These are phyloP conservation scores for Penicillium sp. DNA, from an alignment of 2,329 filamentous ascomycete species.

Conservation along the genomic window DNA sequence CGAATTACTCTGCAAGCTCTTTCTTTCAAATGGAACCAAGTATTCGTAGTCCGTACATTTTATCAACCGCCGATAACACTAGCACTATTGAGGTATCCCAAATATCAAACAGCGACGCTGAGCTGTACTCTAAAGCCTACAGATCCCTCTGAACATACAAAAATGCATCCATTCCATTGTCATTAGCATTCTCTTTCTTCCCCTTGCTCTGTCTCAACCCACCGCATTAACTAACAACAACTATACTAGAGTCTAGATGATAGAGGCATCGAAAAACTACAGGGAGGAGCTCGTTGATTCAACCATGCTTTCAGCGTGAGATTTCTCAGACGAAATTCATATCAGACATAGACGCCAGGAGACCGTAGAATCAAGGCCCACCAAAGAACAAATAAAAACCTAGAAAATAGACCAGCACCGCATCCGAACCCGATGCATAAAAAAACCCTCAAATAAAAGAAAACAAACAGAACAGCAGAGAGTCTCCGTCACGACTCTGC, in stretches of 20 bases:
- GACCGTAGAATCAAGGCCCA: conserved; percentile 1
- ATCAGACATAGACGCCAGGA: conserved; percentile 3
- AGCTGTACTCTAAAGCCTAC: background rate
- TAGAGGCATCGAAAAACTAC: background rate
- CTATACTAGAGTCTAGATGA: background rate
- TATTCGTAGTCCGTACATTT: background rate
- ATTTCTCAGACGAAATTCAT: background rate
- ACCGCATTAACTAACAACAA: background rate
- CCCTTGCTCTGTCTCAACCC: background rate
- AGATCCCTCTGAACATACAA: background rate
- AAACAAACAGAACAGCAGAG: background rate
- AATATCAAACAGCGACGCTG: background rate
- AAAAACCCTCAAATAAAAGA: conserved; percentile 1
- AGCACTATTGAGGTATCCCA: background rate
- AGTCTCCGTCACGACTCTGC: background rate
- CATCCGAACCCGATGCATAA: conserved; percentile 7
- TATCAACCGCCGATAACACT: too few relatives aligned
- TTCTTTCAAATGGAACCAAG: background rate
- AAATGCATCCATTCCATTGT: background rate
- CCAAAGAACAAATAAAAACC: background rate
- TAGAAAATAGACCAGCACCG: conserved; percentile 4
- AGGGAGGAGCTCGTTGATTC: background rate
- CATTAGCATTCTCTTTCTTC: background rate
- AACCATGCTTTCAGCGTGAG: conserved; percentile 4
- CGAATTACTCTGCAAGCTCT: background rate